Percentiles rank a stretch among this genome's conserved stretches.
phyloP scores from a whole-genome alignment of 1,284 basidiomycete genomes.

The Veloporphyrellus conicus region DNA sequence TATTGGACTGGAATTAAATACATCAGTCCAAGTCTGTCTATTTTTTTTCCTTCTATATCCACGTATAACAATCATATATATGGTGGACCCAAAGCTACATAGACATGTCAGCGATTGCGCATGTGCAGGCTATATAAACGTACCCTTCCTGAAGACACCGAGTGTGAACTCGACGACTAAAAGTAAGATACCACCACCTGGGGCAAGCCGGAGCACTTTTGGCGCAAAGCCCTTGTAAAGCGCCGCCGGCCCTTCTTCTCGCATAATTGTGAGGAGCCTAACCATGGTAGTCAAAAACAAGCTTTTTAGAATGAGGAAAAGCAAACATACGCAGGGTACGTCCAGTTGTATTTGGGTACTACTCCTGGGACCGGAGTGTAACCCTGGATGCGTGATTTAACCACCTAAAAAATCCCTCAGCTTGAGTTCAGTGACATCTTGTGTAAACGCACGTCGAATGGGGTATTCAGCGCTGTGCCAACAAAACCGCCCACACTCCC shows the following conservation, averaged over 20 bases:
- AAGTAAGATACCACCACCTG: constrained; percentile 91
- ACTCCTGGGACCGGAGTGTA: constrained; percentile 62
- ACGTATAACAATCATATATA: constrained; percentile 27
- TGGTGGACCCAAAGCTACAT: constrained; percentile 33
- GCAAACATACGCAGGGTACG: constrained; percentile 66
- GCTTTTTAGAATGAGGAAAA: not conserved
- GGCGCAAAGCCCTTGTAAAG: constrained; percentile 94
- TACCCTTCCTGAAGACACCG: constrained; percentile 68
- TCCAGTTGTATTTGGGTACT: constrained; percentile 87
- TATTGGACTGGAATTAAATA: not conserved
- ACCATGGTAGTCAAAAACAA: not conserved
- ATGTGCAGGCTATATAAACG: constrained; percentile 19
- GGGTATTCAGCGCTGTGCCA: constrained; percentile 79
- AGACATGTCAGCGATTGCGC: not conserved
- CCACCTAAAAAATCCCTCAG: constrained; percentile 48
- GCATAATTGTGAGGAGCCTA: constrained; percentile 71
- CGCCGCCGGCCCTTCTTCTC: constrained; percentile 86
- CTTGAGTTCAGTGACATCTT: not conserved
- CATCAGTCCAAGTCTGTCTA: constrained; percentile 2
- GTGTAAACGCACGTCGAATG: constrained; percentile 59
- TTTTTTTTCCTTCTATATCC: constrained; percentile 1
- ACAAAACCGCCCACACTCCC: constrained; percentile 89
- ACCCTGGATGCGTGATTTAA: constrained; percentile 94
- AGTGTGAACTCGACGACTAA: constrained; percentile 87
- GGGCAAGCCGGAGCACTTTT: constrained; percentile 83